Conservation (phyloP, 257 asterid genomes). For the Solanum pinnatisectum region DNA sequence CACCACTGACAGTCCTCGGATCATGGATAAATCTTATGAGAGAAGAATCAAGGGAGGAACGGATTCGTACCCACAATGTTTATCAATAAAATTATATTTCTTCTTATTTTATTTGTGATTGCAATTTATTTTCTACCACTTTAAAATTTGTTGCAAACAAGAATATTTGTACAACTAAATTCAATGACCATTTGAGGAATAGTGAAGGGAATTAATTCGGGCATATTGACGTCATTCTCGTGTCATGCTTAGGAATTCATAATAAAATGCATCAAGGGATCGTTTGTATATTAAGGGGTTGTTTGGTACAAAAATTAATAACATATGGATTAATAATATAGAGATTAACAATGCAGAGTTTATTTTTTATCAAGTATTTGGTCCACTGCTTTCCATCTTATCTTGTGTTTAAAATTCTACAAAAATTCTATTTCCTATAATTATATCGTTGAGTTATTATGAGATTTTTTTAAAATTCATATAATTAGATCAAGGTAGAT, state of each 20-base stretch:
- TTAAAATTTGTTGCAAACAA: neutral
- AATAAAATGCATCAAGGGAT: neutral
- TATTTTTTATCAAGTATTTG: neutral
- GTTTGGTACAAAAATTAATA: neutral
- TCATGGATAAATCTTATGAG: neutral
- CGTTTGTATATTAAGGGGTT: neutral
- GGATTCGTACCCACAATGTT: too few species aligned
- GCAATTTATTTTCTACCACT: neutral
- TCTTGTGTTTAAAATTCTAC: neutral
- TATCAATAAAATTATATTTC: too few species aligned
- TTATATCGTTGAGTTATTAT: neutral
- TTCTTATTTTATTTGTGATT: too few species aligned
- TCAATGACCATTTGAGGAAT: neutral
- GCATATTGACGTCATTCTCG: neutral
- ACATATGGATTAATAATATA: neutral
- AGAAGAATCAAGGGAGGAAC: neutral
- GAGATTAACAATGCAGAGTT: too few species aligned
- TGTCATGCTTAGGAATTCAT: neutral
- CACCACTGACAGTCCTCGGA: neutral
- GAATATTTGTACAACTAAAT: neutral
- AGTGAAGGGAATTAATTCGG: neutral
- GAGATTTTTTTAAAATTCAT: too few species aligned
- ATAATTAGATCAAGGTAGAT: neutral
- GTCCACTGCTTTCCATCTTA: neutral
- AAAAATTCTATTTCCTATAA: too few species aligned